Evolutionary conservation across 805 yeast species (phyloP).

Genomic region (Suhomyces emberorum): DNA sequence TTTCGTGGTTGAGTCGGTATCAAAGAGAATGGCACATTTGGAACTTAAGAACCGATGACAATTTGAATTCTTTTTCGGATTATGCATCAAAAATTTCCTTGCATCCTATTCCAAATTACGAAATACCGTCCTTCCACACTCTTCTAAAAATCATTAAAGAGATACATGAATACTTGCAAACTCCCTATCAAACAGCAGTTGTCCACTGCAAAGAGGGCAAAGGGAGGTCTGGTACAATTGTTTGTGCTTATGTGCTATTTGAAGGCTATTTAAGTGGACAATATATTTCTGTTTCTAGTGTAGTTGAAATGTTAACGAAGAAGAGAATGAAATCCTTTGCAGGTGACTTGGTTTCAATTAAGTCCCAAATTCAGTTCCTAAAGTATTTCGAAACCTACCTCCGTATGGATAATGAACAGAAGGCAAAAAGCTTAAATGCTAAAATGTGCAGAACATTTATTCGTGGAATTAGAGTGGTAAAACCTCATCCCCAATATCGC

Average conservation of each 20-base stretch:
- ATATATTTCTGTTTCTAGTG: constrained; percentile 35
- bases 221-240: constrained; percentile 82
- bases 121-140: constrained; percentile 62
- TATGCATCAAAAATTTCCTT: constrained; percentile 32
- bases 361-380: constrained; percentile 66
- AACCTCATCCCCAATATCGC: neutral
- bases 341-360: constrained; percentile 68
- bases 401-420: neutral
- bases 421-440: no score
- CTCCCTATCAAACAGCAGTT: constrained; percentile 51
- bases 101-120: constrained; percentile 73
- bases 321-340: constrained; percentile 55
- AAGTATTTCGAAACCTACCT: constrained; percentile 44
- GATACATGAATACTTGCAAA: constrained; percentile 42
- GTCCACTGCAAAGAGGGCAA: constrained; percentile 90
- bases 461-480: neutral
- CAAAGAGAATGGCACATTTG: constrained; percentile 67
- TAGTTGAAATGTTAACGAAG: constrained; percentile 50
- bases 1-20: constrained; percentile 39
- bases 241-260: constrained; percentile 67
- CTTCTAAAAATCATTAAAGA: constrained; percentile 43
- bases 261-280: constrained; percentile 5
- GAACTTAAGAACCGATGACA: constrained; percentile 63
- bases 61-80: constrained; percentile 39
- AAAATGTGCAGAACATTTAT: neutral